Base-by-base conservation (phyloP, 2,329 filamentous ascomycete species). In the Neofusicoccum ribis region DNA sequence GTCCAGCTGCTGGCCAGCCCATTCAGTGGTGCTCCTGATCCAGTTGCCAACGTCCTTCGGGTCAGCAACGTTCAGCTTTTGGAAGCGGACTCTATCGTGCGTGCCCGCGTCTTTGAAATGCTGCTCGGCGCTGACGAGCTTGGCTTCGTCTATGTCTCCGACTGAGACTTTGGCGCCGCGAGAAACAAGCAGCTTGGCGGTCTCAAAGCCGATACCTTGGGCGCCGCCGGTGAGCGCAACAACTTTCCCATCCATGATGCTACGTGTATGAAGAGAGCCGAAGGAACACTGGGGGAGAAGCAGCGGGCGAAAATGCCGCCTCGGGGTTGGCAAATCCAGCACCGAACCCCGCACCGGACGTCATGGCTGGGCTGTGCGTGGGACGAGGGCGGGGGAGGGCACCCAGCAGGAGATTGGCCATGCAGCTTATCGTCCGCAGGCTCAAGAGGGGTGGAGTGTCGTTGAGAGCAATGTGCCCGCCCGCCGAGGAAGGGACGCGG, bases 121-220 rank as follows among this genome's bases (percentile, higher is more conserved):
- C 23, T 39, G n/a, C 5, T 39, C 37, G 1, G 69, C 67, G 9
- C 46, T 5, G 49, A 43, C 1, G 64, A 75, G 37, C 68, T 68
- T 31, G 69, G 47, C 36, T 65, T 72, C 67, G 66, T 78, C 76
- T 62, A 79, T 68, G 49, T 79, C 77, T 59, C 75, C 77, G 60
- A 79, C 74, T 2, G 76, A 73, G 27, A 79, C 77, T 58, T 72
- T 77, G 62, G 76, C 77, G n/a, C 76, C 76, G 46, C 68, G 66
- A 36, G 74, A 74, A 23, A 72, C 69, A 11, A 78, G 72, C 49
- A 74, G 74, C 3, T 71, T 68, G 5, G 72, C 72, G 5, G 76
- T 78, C n/a, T 73, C 75, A 65, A 77, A 76, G 58, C 77, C 77
- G 14, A 79, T 72, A 5, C 77, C 77, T 20, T 76, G 70, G 3